Evolutionary conservation across 305 asterid species (phyloP), one percentile per base, ranked within the genome.

Genomic region (Striga hermonthica): DNA sequence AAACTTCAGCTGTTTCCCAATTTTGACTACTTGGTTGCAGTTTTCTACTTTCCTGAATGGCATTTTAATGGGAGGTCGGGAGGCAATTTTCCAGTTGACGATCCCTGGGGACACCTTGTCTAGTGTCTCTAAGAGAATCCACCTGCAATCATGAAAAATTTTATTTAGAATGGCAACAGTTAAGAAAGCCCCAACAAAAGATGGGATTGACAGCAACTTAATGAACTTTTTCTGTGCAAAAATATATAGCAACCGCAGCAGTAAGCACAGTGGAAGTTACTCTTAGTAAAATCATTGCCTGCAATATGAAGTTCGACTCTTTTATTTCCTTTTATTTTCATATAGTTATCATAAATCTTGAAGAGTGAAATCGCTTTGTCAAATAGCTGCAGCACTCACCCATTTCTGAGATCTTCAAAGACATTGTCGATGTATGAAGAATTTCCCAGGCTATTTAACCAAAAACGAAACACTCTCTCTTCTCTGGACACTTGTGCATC

Each of bases 11-110:
- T 87, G 94, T 74, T 84, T 90, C 78, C 98, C 97, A 10, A 92
- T 86, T 80, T 82, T 90, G 82, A 92, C 83, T 41, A 92, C 98
- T 80, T 90, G 98, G 78, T 92, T 92, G 85, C 98, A 92, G 49
- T 92, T 92, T 76, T 92, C 98, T 57, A 92, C 98, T 86, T 92
- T 90, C 65, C 94, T 75, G 81, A 90, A 92, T 63, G 96, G 98
- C 97, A 87, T 87, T 78, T 86, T 84, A 65, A 92, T 90, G 53
- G 98, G 98, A 72, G 98, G 98, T 80, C 81, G 87, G 43, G 95
- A 82, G 71, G 97, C 86, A 34, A 84, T 72, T 81, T 86, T 92
- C 98, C 97, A 90, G 58, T 88, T 87, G 44, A 92, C 98, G 43
- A 82, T 86, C 66, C 97, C 95, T 12, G 94, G 96, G 38, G 96